Base-by-base conservation (phyloP, 306 rosid species). In the Ochetophila trinervis region DNA sequence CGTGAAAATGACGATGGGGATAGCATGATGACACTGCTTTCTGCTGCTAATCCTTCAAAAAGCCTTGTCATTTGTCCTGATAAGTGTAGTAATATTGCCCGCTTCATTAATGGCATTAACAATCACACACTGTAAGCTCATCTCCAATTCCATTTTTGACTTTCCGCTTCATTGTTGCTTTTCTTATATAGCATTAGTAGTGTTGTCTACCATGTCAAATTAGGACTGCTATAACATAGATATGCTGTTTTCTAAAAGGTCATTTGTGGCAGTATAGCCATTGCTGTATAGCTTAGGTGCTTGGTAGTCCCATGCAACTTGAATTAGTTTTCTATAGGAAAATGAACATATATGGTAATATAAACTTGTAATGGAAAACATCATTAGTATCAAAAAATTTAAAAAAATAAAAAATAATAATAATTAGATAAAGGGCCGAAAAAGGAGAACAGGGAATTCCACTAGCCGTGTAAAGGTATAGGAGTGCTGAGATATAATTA, bases 11-110 rank as follows among this genome's bases (percentile, higher is more conserved):
- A 90, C 62, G 90, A 79, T 58, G 97, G 97, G 7, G 99, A 94
- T 78, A 94, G 99, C 84, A 94, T 90, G 63, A 94, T 94, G 99
- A 94, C 97, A 27, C 81, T 94, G 77, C 85, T 94, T 53, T 83
- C 83, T 63, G 88, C 99, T 27, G 65, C 89, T 19, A 68, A 77
- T 63, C 85, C 96, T 69, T 88, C 87, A 60, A 57, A 68, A 67
- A 86, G 83, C 64, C 91, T 94, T 37, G 96, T 94, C 70, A 76
- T 94, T 72, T 94, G 95, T 82, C 99, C 99, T 5, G 96, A 94
- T 75, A 88, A 74, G 80, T 83, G 76, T 5, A 78, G 95, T 72
- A 94, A 94, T 82, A 90, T 86, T 65, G 99, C 99, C 2, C 95
- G 99, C 56, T 94, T 86, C 74, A 83, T 94, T 30, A 94, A 86